phyloP scores from a whole-genome alignment of 257 asterid genomes.

The Handroanthus guayacan region DNA sequence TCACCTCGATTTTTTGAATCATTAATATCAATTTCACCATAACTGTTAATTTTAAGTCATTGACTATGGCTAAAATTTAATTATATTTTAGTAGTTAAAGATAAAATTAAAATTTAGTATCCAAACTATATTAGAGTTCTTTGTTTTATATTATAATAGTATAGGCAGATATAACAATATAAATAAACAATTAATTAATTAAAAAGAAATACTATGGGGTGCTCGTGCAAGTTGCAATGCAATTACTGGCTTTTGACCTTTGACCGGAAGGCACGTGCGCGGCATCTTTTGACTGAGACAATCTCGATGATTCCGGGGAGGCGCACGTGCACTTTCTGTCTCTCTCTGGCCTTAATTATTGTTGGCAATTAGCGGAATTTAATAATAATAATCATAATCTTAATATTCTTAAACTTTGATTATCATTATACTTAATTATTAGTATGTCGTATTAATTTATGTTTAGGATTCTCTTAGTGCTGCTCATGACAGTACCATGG shows the following conservation, averaged over 20 bases:
- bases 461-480: constrained; percentile 33
- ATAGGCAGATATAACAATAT: neutral
- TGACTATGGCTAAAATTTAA: too few relatives aligned
- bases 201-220: constrained; percentile 17
- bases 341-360: constrained; percentile 33
- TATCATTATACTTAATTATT: neutral
- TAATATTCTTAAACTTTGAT: constrained; percentile 16
- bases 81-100: neutral
- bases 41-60: too few relatives aligned
- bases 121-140: too few relatives aligned
- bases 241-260: constrained; percentile 64
- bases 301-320: constrained; percentile 56
- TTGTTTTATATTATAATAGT: neutral
- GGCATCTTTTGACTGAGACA: constrained; percentile 71
- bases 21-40: too few relatives aligned
- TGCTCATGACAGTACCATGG: constrained; percentile 23
- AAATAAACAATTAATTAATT: neutral
- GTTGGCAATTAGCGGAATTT: neutral
- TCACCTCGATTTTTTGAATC: too few relatives aligned
- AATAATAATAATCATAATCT: constrained; percentile 13
- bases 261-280: constrained; percentile 78
- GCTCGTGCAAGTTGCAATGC: constrained; percentile 54
- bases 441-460: neutral
- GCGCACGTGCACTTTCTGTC: constrained; percentile 47
- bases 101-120: neutral